phyloP scores from a whole-genome alignment of 179 eudicot genomes.

The Corrigiola litoralis region DNA sequence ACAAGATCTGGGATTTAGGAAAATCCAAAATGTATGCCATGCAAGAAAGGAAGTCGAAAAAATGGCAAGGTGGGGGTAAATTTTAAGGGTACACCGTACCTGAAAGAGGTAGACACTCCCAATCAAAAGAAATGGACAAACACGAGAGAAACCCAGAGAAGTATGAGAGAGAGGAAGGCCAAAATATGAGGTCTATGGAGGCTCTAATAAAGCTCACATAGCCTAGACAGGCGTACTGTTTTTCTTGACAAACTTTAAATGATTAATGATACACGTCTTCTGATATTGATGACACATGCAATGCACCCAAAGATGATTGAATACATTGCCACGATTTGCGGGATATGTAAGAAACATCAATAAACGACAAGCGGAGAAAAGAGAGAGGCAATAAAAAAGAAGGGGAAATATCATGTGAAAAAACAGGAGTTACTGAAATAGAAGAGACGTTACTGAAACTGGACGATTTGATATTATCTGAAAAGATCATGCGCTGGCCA shows the following conservation, averaged over 20 bases:
- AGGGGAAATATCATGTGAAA: slow-evolving; percentile 5
- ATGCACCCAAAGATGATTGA: slow-evolving; percentile 1
- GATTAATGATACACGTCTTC: background rate
- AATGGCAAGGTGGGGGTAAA: background rate
- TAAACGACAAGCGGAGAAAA: background rate
- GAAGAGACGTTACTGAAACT: slow-evolving; percentile 12
- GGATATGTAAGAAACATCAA: background rate
- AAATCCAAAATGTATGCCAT: background rate
- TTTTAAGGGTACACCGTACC: background rate
- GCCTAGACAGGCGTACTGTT: background rate
- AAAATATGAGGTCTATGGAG: background rate
- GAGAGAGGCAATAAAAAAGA: background rate
- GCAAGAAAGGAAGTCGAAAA: background rate
- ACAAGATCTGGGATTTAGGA: background rate
- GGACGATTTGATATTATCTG: slow-evolving; percentile 10
- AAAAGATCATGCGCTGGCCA: background rate
- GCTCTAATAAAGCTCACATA: slow-evolving; percentile 3
- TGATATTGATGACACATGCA: background rate
- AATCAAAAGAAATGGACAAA: background rate
- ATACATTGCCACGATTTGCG: background rate
- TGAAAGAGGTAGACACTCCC: slow-evolving; percentile 1
- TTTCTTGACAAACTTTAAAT: background rate
- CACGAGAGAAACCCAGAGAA: slow-evolving; percentile 4
- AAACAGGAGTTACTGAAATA: slow-evolving; percentile 3
- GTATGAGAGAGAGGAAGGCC: background rate